Evolutionary conservation across 164 flowering plant genomes (phyloP), one percentile per base, ranked within the genome.

Genomic region (Liriodendron chinense): DNA sequence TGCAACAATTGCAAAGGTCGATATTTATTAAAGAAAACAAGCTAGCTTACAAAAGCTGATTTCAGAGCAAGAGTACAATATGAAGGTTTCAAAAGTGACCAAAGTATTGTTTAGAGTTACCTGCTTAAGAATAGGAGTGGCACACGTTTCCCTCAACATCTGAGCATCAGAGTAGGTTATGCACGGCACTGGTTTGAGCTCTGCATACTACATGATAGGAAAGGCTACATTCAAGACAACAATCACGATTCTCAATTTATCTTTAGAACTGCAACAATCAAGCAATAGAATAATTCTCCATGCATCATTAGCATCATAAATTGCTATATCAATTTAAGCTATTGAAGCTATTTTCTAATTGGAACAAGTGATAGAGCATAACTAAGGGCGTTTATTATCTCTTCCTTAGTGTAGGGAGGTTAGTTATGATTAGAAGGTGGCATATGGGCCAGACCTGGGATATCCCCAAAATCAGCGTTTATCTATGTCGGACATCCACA

Each of bases 151-250:
- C 82, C 99, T 87, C 78, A 94, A 75, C 47, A 1, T 63, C 65
- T 80, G 80, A 76, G 99, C 96, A 82, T 91, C 93, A 75, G 91
- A 75, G 75, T 96, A 94, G 7, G 96, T 92, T 88, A 92, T 72
- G 84, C 99, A 96, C 73, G 97, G 94, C 50, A 96, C 99, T 69
- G 99, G 99, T 79, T 91, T 94, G 75, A 96, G 97, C 80, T 94
- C 99, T 72, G 98, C 98, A 84, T 96, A 96, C 99, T 92, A 82
- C 80, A 87, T 68, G 75, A 70, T 12, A 65, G 23, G 48, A 74
- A 78, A 76, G 56, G 16, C 47, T 67, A 76, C 18, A 63, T 1
- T 24, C 25, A 74, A 53, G 48, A 56, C 20, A 26, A 24, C n/a
- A 73, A 61, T 18, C 5, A 10, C 43, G n/a, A 25, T 21, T 22